Evolutionary conservation across 768 basidiomycete species (phyloP).

Genomic region (Termitomyces sp.): DNA sequence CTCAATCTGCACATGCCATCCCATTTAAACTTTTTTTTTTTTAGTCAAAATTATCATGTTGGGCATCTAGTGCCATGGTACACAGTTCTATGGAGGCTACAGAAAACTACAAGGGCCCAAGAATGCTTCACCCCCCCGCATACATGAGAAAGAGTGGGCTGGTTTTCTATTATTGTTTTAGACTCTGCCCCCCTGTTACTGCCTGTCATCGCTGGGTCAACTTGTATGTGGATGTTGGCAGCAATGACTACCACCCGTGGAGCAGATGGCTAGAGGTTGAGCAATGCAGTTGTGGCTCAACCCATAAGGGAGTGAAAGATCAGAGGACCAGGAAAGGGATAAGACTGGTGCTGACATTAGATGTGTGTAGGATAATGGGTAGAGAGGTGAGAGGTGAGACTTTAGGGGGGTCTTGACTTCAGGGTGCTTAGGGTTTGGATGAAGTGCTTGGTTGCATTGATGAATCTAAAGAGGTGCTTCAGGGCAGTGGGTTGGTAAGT

Average conservation of each 20-base stretch:
- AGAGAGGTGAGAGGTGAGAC: neutral
- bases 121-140: neutral
- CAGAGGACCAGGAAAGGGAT: neutral
- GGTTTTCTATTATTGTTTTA: neutral
- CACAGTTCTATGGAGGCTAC: neutral
- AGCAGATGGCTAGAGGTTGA: neutral
- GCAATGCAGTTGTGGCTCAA: neutral
- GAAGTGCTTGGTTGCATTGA: too few species aligned
- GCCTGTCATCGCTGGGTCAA: too few species aligned
- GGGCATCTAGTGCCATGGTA: neutral
- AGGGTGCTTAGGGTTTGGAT: neutral
- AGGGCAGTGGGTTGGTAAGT: neutral
- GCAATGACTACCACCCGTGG: too few species aligned
- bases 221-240: too few species aligned
- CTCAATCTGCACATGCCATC: too few species aligned
- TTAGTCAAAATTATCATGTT: neutral
- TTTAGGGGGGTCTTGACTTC: neutral
- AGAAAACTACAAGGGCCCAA: neutral
- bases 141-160: too few species aligned
- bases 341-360: neutral
- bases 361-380: neutral
- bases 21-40: too few species aligned
- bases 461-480: too few species aligned
- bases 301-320: neutral
- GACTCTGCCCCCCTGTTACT: neutral